A percentile compares a stretch with the other conserved stretches of the same genome.
Conservation (phyloP, 805 yeast genomes). For the Hanseniaspora vineae region DNA sequence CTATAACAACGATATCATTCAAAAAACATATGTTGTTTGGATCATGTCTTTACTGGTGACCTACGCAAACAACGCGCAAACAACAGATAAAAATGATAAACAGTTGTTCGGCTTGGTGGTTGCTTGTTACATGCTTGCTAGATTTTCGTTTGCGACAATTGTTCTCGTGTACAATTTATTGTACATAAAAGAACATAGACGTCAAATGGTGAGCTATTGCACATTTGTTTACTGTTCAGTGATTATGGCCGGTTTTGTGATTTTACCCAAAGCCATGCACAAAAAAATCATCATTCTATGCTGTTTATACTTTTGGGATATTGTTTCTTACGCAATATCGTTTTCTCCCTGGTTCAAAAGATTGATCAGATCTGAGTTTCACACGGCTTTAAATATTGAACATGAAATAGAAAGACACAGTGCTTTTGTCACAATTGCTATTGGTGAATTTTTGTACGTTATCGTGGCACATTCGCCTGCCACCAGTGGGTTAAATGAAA, state of each 20-base stretch:
- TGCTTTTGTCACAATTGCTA: constrained; percentile 48
- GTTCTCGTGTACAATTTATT: constrained; percentile 18
- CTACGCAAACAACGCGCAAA: constrained; percentile 35
- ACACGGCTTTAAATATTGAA: constrained; percentile 53
- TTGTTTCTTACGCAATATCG: not conserved
- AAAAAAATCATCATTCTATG: not conserved
- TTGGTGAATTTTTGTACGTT: constrained; percentile 49
- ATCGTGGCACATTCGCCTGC: constrained; percentile 38
- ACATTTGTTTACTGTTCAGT: not conserved
- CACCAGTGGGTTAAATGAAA: constrained; percentile 28
- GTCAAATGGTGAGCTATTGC: not conserved
- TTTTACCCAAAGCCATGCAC: not conserved
- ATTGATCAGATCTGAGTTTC: constrained; percentile 27
- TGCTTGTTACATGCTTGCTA: constrained; percentile 23
- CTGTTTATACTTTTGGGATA: not conserved
- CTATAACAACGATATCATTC: constrained; percentile 46
- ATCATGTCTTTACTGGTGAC: constrained; percentile 35
- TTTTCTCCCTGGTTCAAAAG: not conserved
- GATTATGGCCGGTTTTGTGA: not conserved
- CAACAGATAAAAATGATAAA: constrained; percentile 19
- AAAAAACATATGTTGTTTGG: constrained; percentile 41
- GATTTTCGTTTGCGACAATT: constrained; percentile 23
- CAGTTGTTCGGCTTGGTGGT: constrained; percentile 26
- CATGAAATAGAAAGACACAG: constrained; percentile 40
- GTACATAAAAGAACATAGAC: constrained; percentile 2